phyloP scores from a whole-genome alignment of 2,329 filamentous ascomycete genomes.

The Colletotrichum sp. region DNA sequence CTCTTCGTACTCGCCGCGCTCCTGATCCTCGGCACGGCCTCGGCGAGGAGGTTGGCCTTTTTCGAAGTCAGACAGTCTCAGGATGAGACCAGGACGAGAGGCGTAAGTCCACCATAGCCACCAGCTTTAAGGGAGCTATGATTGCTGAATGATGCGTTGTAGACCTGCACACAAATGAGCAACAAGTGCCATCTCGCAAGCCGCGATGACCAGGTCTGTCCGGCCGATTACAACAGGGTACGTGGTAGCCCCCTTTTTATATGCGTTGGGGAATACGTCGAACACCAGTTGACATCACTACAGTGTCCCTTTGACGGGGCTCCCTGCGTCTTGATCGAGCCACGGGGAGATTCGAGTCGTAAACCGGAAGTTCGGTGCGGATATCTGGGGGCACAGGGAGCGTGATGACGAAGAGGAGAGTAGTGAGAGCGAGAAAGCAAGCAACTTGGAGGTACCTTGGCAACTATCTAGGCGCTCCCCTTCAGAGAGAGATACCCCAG shows the following conservation, averaged over 20 bases:
- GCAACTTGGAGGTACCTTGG: conserved; percentile 11
- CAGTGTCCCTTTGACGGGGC: conserved; percentile 14
- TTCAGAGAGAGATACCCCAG: background rate
- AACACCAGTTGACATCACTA: background rate
- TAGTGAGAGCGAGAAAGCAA: conserved; percentile 14
- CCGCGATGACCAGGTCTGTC: conserved; percentile 10
- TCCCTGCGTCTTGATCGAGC: conserved; percentile 13
- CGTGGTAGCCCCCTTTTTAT: background rate
- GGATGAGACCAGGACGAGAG: conserved; percentile 7
- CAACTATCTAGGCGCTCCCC: conserved; percentile 1
- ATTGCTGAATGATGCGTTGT: background rate
- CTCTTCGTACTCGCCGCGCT: background rate
- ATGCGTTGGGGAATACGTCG: background rate
- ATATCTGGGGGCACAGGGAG: conserved; percentile 4
- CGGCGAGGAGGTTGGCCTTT: background rate
- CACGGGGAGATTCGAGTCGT: conserved; percentile 15
- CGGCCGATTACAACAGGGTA: conserved; percentile 17
- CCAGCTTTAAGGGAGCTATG: too few relatives aligned
- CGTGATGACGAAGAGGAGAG: background rate
- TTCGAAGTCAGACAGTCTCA: conserved; percentile 3
- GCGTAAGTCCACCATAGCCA: background rate
- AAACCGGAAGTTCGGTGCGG: conserved; percentile 10
- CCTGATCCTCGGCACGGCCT: background rate
- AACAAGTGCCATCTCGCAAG: conserved; percentile 12
- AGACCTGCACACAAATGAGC: conserved; percentile 16